Evolutionary conservation across 768 basidiomycete genomes (phyloP).

Genomic region (Clathrus columnatus): DNA sequence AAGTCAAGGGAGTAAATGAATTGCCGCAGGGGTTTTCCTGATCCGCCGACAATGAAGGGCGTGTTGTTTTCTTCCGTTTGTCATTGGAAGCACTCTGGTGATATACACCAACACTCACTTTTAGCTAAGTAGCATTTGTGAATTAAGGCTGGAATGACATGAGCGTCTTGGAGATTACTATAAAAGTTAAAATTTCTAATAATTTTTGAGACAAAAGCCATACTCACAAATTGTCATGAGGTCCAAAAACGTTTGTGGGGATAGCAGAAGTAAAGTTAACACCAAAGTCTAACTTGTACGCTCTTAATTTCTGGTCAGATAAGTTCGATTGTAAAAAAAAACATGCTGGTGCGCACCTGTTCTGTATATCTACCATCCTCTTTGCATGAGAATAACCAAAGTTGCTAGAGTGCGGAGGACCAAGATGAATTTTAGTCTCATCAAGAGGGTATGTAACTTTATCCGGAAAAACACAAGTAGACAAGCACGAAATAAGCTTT

Average conservation of each 20-base stretch:
- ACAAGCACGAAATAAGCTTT: constrained; percentile 91
- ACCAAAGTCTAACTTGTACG: constrained; percentile 93
- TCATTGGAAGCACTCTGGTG: too few species aligned
- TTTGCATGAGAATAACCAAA: constrained; percentile 97
- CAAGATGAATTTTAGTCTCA: constrained; percentile 86
- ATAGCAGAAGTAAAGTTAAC: constrained; percentile 95
- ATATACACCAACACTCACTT: constrained; percentile 42
- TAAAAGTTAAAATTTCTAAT: constrained; percentile 4
- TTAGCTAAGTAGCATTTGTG: constrained; percentile 92
- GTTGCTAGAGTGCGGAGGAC: constrained; percentile 90
- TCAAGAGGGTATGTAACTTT: constrained; percentile 89
- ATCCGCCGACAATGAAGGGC: constrained; percentile 81
- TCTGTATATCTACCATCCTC: constrained; percentile 90
- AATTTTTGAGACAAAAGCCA: neutral
- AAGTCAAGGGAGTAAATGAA: constrained; percentile 97
- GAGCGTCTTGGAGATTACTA: constrained; percentile 82
- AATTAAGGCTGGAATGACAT: constrained; percentile 90
- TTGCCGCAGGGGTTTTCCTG: constrained; percentile 90
- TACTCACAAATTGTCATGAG: constrained; percentile 82
- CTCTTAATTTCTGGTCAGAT: constrained; percentile 35
- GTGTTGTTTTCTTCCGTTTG: constrained; percentile 63
- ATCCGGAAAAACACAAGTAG: constrained; percentile 96
- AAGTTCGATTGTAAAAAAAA: neutral
- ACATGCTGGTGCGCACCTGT: constrained; percentile 51
- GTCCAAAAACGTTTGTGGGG: constrained; percentile 96